Evolutionary conservation across 108 stramenopile genomes (phyloP).

Genomic region (Poteriospumella lacustris): DNA sequence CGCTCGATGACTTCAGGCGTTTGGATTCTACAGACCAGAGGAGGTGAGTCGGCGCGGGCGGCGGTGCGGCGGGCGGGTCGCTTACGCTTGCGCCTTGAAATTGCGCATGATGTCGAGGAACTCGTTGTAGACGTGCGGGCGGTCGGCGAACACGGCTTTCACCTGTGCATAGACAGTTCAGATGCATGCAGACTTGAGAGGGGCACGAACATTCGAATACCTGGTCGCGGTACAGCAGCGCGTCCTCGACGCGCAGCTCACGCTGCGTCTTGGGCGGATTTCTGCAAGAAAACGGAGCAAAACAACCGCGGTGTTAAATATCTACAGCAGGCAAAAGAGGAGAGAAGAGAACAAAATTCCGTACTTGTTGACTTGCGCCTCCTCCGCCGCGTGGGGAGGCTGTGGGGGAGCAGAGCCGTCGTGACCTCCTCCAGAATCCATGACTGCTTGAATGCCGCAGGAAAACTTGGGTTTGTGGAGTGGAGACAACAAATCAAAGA

Average conservation of each 20-base stretch:
- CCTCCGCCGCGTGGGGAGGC: too few relatives aligned
- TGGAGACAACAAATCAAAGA: too few relatives aligned
- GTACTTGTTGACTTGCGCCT: too few relatives aligned
- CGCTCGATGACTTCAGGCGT: constrained; percentile 95
- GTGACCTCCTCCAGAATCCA: too few relatives aligned
- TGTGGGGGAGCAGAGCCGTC: too few relatives aligned
- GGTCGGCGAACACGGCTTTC: constrained; percentile 89
- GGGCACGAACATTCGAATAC: constrained; percentile 49
- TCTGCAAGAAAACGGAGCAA: too few relatives aligned
- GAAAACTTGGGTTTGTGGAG: too few relatives aligned
- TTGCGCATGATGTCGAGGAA: constrained; percentile 97
- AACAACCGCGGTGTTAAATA: too few relatives aligned
- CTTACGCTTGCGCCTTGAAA: constrained; percentile 79
- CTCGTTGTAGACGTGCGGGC: constrained; percentile 98
- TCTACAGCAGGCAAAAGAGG: too few relatives aligned
- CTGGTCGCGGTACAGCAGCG: constrained; percentile 95
- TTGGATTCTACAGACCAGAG: constrained; percentile 79
- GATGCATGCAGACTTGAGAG: not conserved
- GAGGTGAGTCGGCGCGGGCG: not conserved
- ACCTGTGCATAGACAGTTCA: constrained; percentile 33
- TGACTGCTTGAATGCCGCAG: too few relatives aligned
- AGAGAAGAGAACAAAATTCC: too few relatives aligned
- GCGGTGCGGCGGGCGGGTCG: not conserved
- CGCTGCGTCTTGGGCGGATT: not conserved
- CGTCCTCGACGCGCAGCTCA: constrained; percentile 80